phyloP scores from a whole-genome alignment of 805 yeast genomes.

The Danielia reshetovae region DNA sequence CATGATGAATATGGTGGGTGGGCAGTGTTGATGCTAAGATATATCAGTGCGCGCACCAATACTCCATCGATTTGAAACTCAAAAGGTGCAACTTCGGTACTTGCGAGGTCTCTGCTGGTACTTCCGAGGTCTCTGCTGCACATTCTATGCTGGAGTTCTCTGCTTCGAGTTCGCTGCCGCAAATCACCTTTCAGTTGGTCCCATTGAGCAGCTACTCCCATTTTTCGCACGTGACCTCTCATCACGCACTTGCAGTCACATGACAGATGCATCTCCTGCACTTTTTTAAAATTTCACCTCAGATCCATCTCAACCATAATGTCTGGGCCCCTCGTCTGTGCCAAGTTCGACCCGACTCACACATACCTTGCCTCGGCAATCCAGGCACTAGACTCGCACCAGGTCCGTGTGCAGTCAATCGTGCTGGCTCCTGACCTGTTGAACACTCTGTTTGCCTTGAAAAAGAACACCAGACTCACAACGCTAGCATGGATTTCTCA shows the following conservation, averaged over 20 bases:
- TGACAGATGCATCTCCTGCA: too few relatives aligned
- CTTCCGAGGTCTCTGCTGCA: background rate
- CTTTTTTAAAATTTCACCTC: too few relatives aligned
- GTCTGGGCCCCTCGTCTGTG: slow-evolving; percentile 30
- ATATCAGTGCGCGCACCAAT: background rate
- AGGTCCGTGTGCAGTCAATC: slow-evolving; percentile 58
- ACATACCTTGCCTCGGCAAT: slow-evolving; percentile 60
- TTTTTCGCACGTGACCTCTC: too few relatives aligned
- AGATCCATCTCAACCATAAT: too few relatives aligned
- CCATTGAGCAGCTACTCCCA: too few relatives aligned
- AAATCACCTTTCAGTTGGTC: too few relatives aligned
- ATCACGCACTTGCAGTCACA: too few relatives aligned
- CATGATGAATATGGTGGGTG: slow-evolving; percentile 21
- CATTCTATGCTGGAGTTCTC: too few relatives aligned
- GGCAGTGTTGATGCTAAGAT: slow-evolving; percentile 1
- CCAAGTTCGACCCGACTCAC: slow-evolving; percentile 62
- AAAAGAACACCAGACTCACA: slow-evolving; percentile 47
- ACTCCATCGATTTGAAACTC: too few relatives aligned
- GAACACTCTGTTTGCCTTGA: slow-evolving; percentile 49
- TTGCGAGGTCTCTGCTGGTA: too few relatives aligned
- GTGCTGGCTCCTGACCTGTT: slow-evolving; percentile 39
- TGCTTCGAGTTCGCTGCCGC: too few relatives aligned
- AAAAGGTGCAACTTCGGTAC: too few relatives aligned
- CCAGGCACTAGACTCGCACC: slow-evolving; percentile 68
- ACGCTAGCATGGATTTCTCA: slow-evolving; percentile 53